Percentiles rank a stretch among this genome's conserved stretches.
These are phyloP conservation scores for Emmonsia crescens DNA, from an alignment of 2,329 filamentous ascomycete genomes.

Conservation along the genomic window DNA sequence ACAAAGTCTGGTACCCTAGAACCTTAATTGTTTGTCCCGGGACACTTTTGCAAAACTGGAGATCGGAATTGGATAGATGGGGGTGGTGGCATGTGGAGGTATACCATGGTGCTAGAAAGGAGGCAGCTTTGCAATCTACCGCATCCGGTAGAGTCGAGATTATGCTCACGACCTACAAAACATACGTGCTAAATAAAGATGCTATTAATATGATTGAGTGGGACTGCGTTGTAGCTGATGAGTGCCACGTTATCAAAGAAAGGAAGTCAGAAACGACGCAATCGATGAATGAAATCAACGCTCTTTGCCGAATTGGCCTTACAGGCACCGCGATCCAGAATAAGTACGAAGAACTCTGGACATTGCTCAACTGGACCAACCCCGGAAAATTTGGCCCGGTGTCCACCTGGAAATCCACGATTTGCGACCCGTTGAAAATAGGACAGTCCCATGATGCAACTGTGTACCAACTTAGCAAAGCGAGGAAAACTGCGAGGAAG, in stretches of 20 bases:
- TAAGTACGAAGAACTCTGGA: constrained; percentile 95
- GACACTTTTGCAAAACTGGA: constrained; percentile 83
- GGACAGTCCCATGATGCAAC: constrained; percentile 93
- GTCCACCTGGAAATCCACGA: constrained; percentile 65
- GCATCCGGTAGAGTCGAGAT: constrained; percentile 70
- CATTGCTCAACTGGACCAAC: constrained; percentile 89
- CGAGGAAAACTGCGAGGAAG: constrained; percentile 70
- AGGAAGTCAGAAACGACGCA: constrained; percentile 63
- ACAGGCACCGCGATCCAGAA: constrained; percentile 97
- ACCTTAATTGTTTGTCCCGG: constrained; percentile 82
- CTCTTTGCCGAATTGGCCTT: constrained; percentile 81
- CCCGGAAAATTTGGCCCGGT: constrained; percentile 61
- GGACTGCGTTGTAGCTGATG: constrained; percentile 91
- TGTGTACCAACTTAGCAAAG: constrained; percentile 65
- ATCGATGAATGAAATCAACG: constrained; percentile 82
- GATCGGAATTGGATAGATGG: constrained; percentile 74
- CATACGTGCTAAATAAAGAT: constrained; percentile 66
- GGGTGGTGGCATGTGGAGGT: constrained; percentile 88
- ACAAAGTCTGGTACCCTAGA: constrained; percentile 65
- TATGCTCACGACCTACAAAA: constrained; percentile 88
- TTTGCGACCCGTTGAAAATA: constrained; percentile 68
- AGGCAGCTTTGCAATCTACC: constrained; percentile 61
- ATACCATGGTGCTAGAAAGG: constrained; percentile 65
- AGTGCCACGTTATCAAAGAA: constrained; percentile 86
- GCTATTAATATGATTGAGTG: constrained; percentile 76